Evolutionary conservation across 148 eudicot species (phyloP), one percentile per base, ranked within the genome.

Genomic region (Persicaria tinctoria): DNA sequence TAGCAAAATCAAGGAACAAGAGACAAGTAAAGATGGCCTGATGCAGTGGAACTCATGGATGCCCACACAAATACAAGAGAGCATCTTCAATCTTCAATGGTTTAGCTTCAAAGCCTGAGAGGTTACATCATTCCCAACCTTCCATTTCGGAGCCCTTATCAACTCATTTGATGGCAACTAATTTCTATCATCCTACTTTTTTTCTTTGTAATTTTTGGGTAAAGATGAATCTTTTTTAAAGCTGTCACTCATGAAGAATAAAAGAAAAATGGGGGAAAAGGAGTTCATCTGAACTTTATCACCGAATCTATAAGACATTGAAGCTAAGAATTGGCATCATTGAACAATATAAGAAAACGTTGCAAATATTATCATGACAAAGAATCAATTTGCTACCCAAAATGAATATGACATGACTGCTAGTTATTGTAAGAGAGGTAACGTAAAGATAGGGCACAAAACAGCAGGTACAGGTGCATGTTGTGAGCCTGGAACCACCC

Each of bases 31-130:
- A 53, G 32, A 57, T 57, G 32, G 20, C 1, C 7, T 11, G 47
- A 64, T 64, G 46, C 47, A 11, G 32, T 64, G 23, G 46, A 63
- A 32, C 5, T 63, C 45, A 9, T 62, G 27, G 27, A 23, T 23
- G 12, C 69, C 69, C 12, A 63, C 46, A 63, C 6, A 4, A 63
- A 60, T 32, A 64, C 12, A 46, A 8, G 47, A 64, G 47, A 10
- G 45, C 46, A 64, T 32, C 47, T 32, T 64, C 47, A 64, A 64
- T 32, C 47, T 32, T 64, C 47, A 64, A 64, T 64, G 70, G 70
- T n/a, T 64, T 64, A 64, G 70, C 46, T 32, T 32, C 41, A 32
- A 32, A 32, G 41, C 41, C 41, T 64, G 47, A 64, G 14, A 64
- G 70, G 41, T 41, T 12, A 38, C 13, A 64, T 64, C 70, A 64